These are phyloP conservation scores for Oropetium thomaeum DNA, from an alignment of 176 grass and related monocot species.

Conservation along the genomic window DNA sequence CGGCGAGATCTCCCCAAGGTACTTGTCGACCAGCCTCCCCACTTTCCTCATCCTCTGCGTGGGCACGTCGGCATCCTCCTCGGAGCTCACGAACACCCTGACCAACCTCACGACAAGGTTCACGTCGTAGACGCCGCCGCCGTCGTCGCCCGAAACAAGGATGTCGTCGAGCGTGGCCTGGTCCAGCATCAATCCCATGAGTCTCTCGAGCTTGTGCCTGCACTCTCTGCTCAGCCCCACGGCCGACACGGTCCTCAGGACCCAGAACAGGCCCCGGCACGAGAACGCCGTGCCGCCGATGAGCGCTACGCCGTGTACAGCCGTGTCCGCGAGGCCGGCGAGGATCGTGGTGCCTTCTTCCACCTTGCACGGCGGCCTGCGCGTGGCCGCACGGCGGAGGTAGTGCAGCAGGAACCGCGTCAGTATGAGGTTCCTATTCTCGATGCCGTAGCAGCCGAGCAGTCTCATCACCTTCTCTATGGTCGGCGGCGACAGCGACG, in stretches of 20 bases:
- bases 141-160: constrained; percentile 62
- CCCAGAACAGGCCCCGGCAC: constrained; percentile 83
- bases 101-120: constrained; percentile 75
- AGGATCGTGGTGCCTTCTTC: background rate
- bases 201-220: constrained; percentile 68
- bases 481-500: constrained; percentile 47
- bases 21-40: constrained; percentile 81
- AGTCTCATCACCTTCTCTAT: constrained; percentile 68
- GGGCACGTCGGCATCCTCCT: constrained; percentile 41
- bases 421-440: constrained; percentile 81
- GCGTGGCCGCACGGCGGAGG: constrained; percentile 56
- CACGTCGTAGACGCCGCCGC: constrained; percentile 78
- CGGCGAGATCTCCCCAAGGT: constrained; percentile 91
- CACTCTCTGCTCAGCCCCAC: constrained; percentile 76
- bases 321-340: constrained; percentile 73
- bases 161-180: constrained; percentile 91
- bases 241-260: constrained; percentile 54
- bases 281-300: constrained; percentile 66
- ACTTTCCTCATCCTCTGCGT: constrained; percentile 72
- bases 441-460: constrained; percentile 67
- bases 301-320: constrained; percentile 76
- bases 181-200: constrained; percentile 76
- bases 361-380: constrained; percentile 4
- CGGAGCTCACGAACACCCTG: constrained; percentile 64
- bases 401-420: constrained; percentile 90